Evolutionary conservation across 139 green algal species (phyloP).

Genomic region (Picochlorum sp.): DNA sequence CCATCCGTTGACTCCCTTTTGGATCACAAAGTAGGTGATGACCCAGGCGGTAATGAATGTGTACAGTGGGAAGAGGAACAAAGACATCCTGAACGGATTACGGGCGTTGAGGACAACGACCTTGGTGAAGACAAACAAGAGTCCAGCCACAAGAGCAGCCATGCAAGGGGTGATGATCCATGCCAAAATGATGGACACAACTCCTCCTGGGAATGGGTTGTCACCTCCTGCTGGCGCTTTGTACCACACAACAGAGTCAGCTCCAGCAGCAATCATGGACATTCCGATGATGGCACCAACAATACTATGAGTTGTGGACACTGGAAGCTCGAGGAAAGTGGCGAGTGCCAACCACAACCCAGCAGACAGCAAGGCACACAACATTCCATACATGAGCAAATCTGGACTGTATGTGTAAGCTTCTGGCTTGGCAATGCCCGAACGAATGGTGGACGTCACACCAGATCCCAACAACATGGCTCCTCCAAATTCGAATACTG

Average conservation of each 20-base stretch:
- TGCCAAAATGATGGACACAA: conserved; percentile 36
- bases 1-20: conserved; percentile 37
- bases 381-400: conserved; percentile 56
- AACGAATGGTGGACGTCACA: conserved; percentile 45
- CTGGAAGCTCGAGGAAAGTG: conserved; percentile 43
- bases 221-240: not conserved
- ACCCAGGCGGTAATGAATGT: conserved; percentile 38
- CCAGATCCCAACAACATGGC: conserved; percentile 30
- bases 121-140: conserved; percentile 25
- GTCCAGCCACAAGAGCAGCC: conserved; percentile 14
- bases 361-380: conserved; percentile 42
- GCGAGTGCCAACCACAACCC: conserved; percentile 44
- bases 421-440: conserved; percentile 29
- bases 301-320: conserved; percentile 41
- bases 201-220: conserved; percentile 37
- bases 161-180: conserved; percentile 47
- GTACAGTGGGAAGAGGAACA: conserved; percentile 19
- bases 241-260: conserved; percentile 12
- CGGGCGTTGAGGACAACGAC: not conserved
- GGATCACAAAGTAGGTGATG: conserved; percentile 55
- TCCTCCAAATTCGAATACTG: conserved; percentile 30
- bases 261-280: conserved; percentile 15
- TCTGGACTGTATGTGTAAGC: conserved; percentile 31
- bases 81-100: not conserved
- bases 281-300: conserved; percentile 31